Percentiles rank a stretch among this genome's conserved stretches.
Evolutionary conservation across 2,329 filamentous ascomycete genomes (phyloP).

Genomic region (Fusarium anthophilum): DNA sequence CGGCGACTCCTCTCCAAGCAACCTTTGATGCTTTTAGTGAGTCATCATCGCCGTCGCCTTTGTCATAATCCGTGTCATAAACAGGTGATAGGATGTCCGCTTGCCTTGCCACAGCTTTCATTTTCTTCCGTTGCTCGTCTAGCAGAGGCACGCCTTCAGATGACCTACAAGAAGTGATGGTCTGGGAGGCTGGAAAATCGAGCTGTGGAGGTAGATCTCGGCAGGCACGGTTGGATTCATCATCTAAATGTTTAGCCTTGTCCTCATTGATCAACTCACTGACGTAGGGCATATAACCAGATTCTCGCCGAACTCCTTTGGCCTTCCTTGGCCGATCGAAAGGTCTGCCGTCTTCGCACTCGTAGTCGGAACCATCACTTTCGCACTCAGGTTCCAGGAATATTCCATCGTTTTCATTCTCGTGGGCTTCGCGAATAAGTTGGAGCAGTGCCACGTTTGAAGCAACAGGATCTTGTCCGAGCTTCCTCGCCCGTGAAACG

Average conservation of each 20-base stretch:
- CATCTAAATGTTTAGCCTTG: background rate
- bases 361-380: constrained; percentile 28
- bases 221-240: constrained; percentile 9
- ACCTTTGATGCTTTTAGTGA: background rate
- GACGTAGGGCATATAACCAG: no score
- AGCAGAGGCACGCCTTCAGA: background rate
- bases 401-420: no score
- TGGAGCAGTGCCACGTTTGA: background rate
- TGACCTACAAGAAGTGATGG: background rate
- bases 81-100: background rate
- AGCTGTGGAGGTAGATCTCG: constrained; percentile 21
- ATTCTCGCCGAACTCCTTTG: background rate
- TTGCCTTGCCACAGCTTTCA: background rate
- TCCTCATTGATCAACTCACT: background rate
- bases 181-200: background rate
- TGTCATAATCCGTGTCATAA: background rate
- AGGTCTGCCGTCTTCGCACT: constrained; percentile 8
- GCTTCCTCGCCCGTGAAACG: constrained; percentile 35
- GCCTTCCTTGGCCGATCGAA: constrained; percentile 27
- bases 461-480: constrained; percentile 37
- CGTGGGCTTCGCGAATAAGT: background rate
- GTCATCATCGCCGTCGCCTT: background rate
- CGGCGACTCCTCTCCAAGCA: constrained; percentile 37
- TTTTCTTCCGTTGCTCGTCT: background rate
- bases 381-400: constrained; percentile 4